Evolutionary conservation across 768 basidiomycete species (phyloP), one percentile per base, ranked within the genome.

Genomic region (Rhodotorula graminis): DNA sequence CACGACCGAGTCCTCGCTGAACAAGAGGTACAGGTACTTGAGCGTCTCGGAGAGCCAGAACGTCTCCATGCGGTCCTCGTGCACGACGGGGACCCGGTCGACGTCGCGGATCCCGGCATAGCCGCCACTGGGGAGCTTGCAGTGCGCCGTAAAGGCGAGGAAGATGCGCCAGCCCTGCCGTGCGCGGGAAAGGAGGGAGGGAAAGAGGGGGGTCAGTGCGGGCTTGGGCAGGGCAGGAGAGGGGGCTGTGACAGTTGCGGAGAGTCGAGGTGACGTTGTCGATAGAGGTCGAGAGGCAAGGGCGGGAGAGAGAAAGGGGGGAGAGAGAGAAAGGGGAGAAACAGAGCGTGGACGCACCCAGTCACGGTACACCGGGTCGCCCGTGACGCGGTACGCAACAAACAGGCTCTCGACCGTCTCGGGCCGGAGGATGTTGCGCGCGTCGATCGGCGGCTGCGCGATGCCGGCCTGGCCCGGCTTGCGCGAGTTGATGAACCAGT

Each of bases 351-450:
- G 7, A 76, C 77, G 64, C 64, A 73, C 75, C 77, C 87, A 86
- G 29, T 89, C 86, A 23, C 94, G 87, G 79, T 94, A 97, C 40
- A 84, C 83, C 42, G 84, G 82, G 77, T 96, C 88, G 12, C 92
- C 92, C 5, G 94, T 95, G 9, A 93, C 83, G n/a, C 94, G 87
- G 81, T 82, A 96, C 1, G 92, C 93, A 57, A 93, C 83, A 84
- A 97, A 95, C 53, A 96, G 87, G 1, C 91, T 93, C 80, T 98
- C 94, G 37, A 93, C 86, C 3, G 94, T 98, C 83, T 98, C 94
- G 4, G 94, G 94, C 14, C 93, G 87, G 16, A 98, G 87, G 80
- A 97, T 96, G 80, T 98, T 96, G 52, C 93, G 87, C 19, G 92
- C 92, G 76, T 95, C 93, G 73, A 93, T 88, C 2, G 82, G 77